A percentile compares a stretch with the other conserved stretches of the same genome.
Conservation (phyloP, 2,329 filamentous ascomycete genomes). For the Anthostomella pinea region DNA sequence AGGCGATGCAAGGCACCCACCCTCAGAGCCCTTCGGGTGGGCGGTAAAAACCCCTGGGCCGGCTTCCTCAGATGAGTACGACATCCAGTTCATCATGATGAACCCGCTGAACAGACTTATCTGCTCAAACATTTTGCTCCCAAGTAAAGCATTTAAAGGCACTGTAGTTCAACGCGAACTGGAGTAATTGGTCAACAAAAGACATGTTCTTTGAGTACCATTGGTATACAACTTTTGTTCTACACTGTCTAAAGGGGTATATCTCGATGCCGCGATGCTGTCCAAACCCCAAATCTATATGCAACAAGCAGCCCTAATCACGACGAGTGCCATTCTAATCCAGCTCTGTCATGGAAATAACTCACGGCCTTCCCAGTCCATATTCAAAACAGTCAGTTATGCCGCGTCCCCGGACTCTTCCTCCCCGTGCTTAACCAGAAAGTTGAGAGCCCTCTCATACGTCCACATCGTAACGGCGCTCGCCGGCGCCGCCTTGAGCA, state of each 20-base stretch:
- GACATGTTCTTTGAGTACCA: no score
- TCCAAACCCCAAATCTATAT: constrained; percentile 6
- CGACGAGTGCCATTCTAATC: no score
- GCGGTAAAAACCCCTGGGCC: no score
- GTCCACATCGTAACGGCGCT: constrained; percentile 94
- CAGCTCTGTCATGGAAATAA: not conserved
- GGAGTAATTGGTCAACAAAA: no score
- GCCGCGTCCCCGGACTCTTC: constrained; percentile 22
- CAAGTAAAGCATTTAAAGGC: no score
- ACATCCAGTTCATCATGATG: no score
- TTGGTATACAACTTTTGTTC: constrained; percentile 2
- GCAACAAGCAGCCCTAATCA: constrained; percentile 2
- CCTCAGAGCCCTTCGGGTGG: no score
- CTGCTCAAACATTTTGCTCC: no score
- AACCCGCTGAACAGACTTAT: no score
- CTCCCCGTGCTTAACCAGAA: constrained; percentile 46
- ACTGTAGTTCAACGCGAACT: no score
- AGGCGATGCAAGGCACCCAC: no score
- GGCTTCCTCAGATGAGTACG: no score
- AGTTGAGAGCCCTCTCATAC: constrained; percentile 72
- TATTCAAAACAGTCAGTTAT: constrained; percentile 5
- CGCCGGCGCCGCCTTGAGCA: constrained; percentile 91
- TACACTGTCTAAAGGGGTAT: constrained; percentile 18
- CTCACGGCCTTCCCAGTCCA: not conserved
- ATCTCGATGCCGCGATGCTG: constrained; percentile 3